Evolutionary conservation across 2,329 filamentous ascomycete species (phyloP), one percentile per base, ranked within the genome.

Genomic region (Cadophora malorum): DNA sequence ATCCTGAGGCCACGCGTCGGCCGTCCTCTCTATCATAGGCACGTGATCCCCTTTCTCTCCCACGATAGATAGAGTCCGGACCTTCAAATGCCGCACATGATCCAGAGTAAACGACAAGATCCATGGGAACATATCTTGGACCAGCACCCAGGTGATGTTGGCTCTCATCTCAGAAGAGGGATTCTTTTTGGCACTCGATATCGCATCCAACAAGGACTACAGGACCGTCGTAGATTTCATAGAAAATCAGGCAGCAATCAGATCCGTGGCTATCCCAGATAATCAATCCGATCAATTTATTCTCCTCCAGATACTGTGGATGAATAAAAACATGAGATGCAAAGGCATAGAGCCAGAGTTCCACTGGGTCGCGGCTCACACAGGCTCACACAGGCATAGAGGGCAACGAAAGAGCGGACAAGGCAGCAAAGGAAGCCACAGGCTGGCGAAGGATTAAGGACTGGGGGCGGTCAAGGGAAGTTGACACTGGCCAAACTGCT

Each of bases 291-390:
- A 49, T 49, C 50, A 64, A 38, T 55, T 56, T 41, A 64, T 38
- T 28, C 49, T 64, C 21, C 62, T 64, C 56, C 21, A 64, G 62
- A 64, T 64, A 64, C 7, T 64, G 62, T 55, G 49, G 62, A 64
- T 64, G 19, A 64, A 56, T 56, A 49, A 64, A 55, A 64, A 64
- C 21, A 35, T 64, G 38, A 64, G 62, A 53, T 31, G 31, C 47
- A 64, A 45, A 45, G 38, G 38, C 7, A 45, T 60, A 60, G 31
- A n/a, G 16, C 33, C 33, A 33, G 38, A 45, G 62, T 53, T 64
- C 47, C 62, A 38, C 49, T 64, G 49, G 62, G 50, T 64, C n/a
- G 49, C 50, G n/a, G n/a, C n/a, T n/a, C n/a, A n/a, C n/a, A n/a
- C n/a, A n/a, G 50, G 62, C 62, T 56, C 38, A 64, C 38, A 64